These are phyloP conservation scores for Clitoria ternatea DNA, from an alignment of 306 rosid genomes.

Conservation along the genomic window DNA sequence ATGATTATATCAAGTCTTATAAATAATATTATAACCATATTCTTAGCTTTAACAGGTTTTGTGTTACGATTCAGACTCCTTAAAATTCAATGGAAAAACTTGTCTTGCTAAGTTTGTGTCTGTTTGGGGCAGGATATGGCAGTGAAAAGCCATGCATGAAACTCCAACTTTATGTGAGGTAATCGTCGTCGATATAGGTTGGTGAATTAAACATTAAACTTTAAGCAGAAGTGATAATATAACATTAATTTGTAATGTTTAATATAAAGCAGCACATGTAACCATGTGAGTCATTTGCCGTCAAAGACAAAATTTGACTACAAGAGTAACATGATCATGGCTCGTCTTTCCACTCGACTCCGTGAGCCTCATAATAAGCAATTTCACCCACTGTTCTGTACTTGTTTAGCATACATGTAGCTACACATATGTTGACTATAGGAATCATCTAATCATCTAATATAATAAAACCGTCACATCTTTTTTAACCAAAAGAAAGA, in stretches of 20 bases:
- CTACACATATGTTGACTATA: not conserved
- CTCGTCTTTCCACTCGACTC: not conserved
- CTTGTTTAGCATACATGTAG: not conserved
- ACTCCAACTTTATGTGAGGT: not conserved
- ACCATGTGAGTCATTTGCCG: slow-evolving; percentile 36
- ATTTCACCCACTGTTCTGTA: not conserved
- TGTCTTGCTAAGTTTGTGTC: not conserved
- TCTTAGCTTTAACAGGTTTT: no score
- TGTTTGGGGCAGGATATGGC: no score
- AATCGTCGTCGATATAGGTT: no score
- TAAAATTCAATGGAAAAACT: not conserved
- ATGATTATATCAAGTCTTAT: no score
- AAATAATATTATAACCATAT: no score
- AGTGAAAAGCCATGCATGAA: no score
- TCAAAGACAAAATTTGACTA: slow-evolving; percentile 26
- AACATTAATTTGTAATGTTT: no score
- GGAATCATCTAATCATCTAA: not conserved
- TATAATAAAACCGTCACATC: not conserved
- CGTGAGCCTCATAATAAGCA: not conserved
- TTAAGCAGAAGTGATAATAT: no score
- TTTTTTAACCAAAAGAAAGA: not conserved
- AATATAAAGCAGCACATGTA: slow-evolving; percentile 37
- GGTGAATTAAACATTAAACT: not conserved
- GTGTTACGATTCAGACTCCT: not conserved
- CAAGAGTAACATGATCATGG: slow-evolving; percentile 21